Base-by-base conservation (phyloP, 2,329 filamentous ascomycete species). In the Passalora sequoiae region DNA sequence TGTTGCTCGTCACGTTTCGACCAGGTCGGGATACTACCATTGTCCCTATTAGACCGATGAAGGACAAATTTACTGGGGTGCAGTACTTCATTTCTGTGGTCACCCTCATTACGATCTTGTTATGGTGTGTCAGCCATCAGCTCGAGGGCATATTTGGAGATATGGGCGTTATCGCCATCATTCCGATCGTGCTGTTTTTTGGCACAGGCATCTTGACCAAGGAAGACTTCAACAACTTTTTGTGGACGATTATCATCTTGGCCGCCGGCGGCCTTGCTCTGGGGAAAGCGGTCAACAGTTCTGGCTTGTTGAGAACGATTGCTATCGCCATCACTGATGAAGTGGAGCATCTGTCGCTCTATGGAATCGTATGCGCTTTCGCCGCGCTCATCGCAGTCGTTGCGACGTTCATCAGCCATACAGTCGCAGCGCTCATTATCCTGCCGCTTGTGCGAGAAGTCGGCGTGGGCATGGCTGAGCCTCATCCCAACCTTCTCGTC, bases 181-280 rank as follows among this genome's bases (percentile, higher is more conserved):
- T 98, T 48, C 92, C 92, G 4, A 84, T 98, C 39, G 85, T 94
- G 3, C 74, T 96, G 30, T 98, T 98, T 76, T 98, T 98, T 59
- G 92, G 92, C 42, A 89, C 89, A 2, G 92, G 92, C 8, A 91
- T 97, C 54, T 74, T 98, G 22, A 97, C 89, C 37, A 98, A 97
- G 69, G 92, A 97, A 68, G 92, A 98, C 69, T 98, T 98, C 65
- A 98, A 98, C 73, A 98, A 98, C 67, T 98, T 98, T 67, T 84
- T 96, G 28, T 98, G 92, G 92, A 98, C 94, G 15, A 98, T 98
- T 67, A 96, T 98, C 67, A 97, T 98, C 60, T 82, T 98, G 15
- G 92, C 92, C 0, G 91, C 92, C 0, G 92, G 92, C 35, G 92
- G 92, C 6, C 71, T 98, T 24, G 89, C 89, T 1, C 80, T 98